Evolutionary conservation across 2,329 filamentous ascomycete species (phyloP).

Genomic region (Monilinia fructicola): DNA sequence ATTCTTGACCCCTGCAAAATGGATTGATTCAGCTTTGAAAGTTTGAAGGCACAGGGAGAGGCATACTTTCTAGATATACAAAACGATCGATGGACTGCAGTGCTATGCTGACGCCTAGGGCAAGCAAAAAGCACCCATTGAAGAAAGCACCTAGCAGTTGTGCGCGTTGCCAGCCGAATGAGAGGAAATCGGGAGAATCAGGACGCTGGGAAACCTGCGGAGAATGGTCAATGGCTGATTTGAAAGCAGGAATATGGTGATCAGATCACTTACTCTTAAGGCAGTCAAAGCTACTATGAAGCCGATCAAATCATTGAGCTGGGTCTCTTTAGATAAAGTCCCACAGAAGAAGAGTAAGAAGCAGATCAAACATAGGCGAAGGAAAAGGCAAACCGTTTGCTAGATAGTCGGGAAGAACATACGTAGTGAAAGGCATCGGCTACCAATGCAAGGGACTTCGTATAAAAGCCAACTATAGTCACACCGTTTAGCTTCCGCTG

Average conservation of each 20-base stretch:
- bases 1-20: constrained; percentile 56
- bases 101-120: constrained; percentile 69
- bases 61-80: constrained; percentile 53
- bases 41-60: not conserved
- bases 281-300: constrained; percentile 67
- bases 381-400: constrained; percentile 4
- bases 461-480: constrained; percentile 62
- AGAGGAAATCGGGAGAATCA: constrained; percentile 57
- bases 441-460: constrained; percentile 67
- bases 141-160: constrained; percentile 76
- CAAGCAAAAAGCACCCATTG: constrained; percentile 73
- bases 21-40: constrained; percentile 1
- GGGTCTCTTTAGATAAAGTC: constrained; percentile 15
- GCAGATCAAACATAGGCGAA: constrained; percentile 1
- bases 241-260: constrained; percentile 6
- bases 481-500: constrained; percentile 5
- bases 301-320: constrained; percentile 70
- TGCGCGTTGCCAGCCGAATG: constrained; percentile 76
- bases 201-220: constrained; percentile 58
- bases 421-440: constrained; percentile 81
- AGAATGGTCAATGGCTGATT: constrained; percentile 3
- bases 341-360: not conserved
- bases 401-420: constrained; percentile 35
- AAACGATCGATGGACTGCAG: constrained; percentile 73
- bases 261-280: constrained; percentile 50